Percentiles rank a stretch among this genome's conserved stretches.
Evolutionary conservation across 768 basidiomycete species (phyloP).

Genomic region (Auricularia auricula-judae): DNA sequence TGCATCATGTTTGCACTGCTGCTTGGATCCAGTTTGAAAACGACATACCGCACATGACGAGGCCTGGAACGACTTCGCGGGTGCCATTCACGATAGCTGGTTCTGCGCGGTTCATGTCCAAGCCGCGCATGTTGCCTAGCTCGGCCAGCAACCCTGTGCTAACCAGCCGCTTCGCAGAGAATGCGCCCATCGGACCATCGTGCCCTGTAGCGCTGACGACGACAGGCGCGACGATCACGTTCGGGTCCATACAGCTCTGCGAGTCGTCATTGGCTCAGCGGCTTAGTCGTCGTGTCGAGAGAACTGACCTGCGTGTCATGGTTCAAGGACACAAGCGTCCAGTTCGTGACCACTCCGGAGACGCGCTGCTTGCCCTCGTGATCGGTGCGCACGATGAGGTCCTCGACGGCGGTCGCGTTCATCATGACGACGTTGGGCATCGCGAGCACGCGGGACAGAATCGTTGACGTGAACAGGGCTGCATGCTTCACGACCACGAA

Average conservation of each 20-base stretch:
- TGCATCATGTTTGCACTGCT: slow-evolving; percentile 15
- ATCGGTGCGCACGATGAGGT: slow-evolving; percentile 57
- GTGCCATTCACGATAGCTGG: slow-evolving; percentile 71
- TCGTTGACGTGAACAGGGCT: slow-evolving; percentile 68
- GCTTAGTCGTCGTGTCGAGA: neutral
- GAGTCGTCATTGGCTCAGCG: neutral
- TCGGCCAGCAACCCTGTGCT: slow-evolving; percentile 63
- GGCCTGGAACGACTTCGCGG: slow-evolving; percentile 63
- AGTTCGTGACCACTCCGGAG: slow-evolving; percentile 45
- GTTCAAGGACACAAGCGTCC: slow-evolving; percentile 38
- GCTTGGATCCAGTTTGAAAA: neutral
- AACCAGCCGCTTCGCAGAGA: slow-evolving; percentile 69
- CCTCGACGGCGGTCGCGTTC: slow-evolving; percentile 76
- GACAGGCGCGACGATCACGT: slow-evolving; percentile 71
- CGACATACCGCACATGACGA: slow-evolving; percentile 57
- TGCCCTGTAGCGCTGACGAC: slow-evolving; percentile 65
- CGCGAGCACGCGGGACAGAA: slow-evolving; percentile 59
- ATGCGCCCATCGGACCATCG: slow-evolving; percentile 73
- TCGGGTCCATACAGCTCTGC: slow-evolving; percentile 46
- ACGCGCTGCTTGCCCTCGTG: slow-evolving; percentile 30
- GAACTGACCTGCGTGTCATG: slow-evolving; percentile 55
- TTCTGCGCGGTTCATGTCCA: slow-evolving; percentile 77
- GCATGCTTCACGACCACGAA: slow-evolving; percentile 78
- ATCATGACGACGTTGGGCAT: slow-evolving; percentile 63
- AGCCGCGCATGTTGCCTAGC: slow-evolving; percentile 67